Conservation (phyloP, 2,329 filamentous ascomycete genomes). For the Alternaria infectoria region DNA sequence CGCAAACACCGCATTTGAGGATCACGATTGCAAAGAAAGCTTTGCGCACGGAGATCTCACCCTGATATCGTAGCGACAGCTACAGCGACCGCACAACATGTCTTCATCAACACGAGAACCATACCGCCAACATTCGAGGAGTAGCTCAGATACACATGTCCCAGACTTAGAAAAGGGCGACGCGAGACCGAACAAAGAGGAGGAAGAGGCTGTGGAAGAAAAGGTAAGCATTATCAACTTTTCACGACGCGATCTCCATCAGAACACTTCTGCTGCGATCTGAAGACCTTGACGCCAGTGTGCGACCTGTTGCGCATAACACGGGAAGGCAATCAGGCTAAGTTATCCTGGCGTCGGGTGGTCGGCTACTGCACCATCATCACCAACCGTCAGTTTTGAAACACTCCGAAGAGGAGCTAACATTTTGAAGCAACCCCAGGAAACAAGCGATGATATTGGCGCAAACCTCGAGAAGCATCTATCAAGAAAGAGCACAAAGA, state of each 20-base stretch:
- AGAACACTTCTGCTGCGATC: background rate
- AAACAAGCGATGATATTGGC: constrained; percentile 23
- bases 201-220: background rate
- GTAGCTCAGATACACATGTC: constrained; percentile 28
- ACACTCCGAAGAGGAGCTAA: background rate
- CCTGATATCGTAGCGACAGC: background rate
- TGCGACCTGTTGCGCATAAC: background rate
- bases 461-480: constrained; percentile 40
- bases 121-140: constrained; percentile 25
- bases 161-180: constrained; percentile 28
- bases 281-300: background rate
- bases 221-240: constrained; percentile 11
- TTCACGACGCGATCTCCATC: background rate
- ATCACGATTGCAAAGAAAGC: background rate
- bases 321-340: background rate
- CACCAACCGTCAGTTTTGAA: background rate
- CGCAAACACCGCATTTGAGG: background rate
- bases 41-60: background rate
- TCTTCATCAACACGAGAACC: constrained; percentile 14
- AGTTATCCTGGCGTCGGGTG: background rate
- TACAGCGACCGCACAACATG: constrained; percentile 18
- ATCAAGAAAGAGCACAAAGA: constrained; percentile 38
- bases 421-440: constrained; percentile 10
- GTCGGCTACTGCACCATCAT: background rate
- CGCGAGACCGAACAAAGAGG: constrained; percentile 10